Evolutionary conservation across 2,329 filamentous ascomycete species (phyloP), one percentile per base, ranked within the genome.

Genomic region (Stachybotrys echinatus): DNA sequence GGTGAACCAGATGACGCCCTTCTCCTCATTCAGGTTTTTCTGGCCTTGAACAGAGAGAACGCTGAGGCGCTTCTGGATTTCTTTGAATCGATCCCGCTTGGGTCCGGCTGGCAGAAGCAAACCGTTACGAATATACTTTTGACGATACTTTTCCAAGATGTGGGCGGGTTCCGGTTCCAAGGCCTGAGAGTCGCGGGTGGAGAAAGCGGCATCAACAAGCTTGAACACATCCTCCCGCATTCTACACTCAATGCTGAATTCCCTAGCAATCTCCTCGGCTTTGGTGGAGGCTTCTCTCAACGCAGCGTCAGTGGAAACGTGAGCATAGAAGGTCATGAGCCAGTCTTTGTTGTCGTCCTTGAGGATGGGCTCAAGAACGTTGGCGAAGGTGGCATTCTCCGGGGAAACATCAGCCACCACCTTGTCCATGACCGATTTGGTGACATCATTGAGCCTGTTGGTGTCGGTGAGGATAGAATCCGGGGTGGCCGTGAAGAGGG

Each of bases 161-260:
- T 85, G 79, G 57, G 83, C 69, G 50, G 82, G 85, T 70, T 94
- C 89, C 0, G 81, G 72, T 50, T 89, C 84, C 31, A 91, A 72
- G 38, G 74, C 61, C 42, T 75, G 68, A 53, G 77, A 72, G 59
- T 81, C 77, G 43, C 70, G 69, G 43, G 67, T 70, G 37, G 79
- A 74, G 58, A 75, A 81, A 34, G 79, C 74, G 22, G 78, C 77
- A 44, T 86, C 77, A 22, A 87, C 80, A 3, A 85, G 72, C 59
- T 76, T 74, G 74, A 88, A 94, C 52, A 92, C 79, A 58, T 94
- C 89, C 70, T 92, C 87, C 48, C 89, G 81, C 88, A 92, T 92
- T 61, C 77, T 80, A 49, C 83, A 81, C 70, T 94, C 89, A 56
- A 92, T 92, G 49, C 75, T 71, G 61, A 89, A 91, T 56, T 92